Evolutionary conservation across 176 grass and related monocot genomes (phyloP), one percentile per base, ranked within the genome.

Genomic region (Aegilops longissima): DNA sequence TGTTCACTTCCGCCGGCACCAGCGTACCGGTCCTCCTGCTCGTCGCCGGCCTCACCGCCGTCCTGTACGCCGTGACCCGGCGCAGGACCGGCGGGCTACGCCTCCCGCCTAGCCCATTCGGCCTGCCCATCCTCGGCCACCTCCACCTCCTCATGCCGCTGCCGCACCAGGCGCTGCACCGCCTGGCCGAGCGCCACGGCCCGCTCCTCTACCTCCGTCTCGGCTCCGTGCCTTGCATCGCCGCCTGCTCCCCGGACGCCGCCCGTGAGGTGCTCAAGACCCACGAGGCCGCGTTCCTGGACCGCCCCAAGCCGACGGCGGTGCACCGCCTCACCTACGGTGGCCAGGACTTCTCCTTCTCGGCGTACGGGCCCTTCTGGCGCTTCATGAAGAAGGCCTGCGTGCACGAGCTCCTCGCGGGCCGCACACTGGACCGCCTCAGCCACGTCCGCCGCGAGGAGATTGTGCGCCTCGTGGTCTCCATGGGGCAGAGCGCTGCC

Each of bases 341-440:
- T 52, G 86, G 82, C 18, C 83, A 88, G 36, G 95, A 90, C 72
- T 93, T 98, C 80, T 81, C 83, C 70, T 98, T 98, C 89, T 82
- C 93, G 13, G 20, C 82, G 7, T 93, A 91, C 76, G 91, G 93
- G 2, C 89, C 91, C 3, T 98, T 92, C 80, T 93, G 95, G 95
- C 80, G 83, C 58, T 98, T 98, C 89, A 71, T 95, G 63, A 98
- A 93, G 90, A 92, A 89, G 21, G 91, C 94, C 2, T 93, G 93
- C 87, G 88, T 92, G 54, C 89, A 84, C 21, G 89, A 93, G 73
- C 86, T 97, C 82, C 88, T 97, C 9, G 64, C 86, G 0, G 90
- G 90, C 1, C 90, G 91, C 35, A 97, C 90, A 4, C 88, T 97
- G 0, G 82, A 97, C 40, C 90, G 85, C 17, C 82, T 94, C 47